Base-by-base conservation (phyloP, 225 moss, liverwort and hornwort genomes). In the Marchantia paleacea region DNA sequence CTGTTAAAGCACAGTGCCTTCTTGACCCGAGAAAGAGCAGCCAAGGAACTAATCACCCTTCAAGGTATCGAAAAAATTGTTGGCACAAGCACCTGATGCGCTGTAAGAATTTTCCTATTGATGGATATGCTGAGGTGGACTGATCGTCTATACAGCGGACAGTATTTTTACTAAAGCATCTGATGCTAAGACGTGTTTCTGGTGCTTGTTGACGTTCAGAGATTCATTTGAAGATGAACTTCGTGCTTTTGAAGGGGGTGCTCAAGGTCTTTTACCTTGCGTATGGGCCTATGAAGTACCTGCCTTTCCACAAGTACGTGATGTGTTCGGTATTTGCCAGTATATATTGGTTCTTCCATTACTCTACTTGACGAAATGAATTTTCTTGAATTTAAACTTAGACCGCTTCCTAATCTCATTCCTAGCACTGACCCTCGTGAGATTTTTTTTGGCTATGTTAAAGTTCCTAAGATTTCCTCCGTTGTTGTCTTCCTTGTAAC, bases 171-270 rank as follows among this genome's bases (percentile, higher is more conserved):
- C 39, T 39, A 39, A 39, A 39, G 39, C 39, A 39, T 39, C 39
- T 68, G 20, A 26, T 24, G 26, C 72, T 72, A 47, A 72, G 47
- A 58, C 57, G 57, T 58, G 57, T 58, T 58, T 20, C 13, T 20
- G 20, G 11, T 68, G 7, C 28, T 68, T 10, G 22, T 28, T 31
- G 31, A 31, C 69, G 18, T 80, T 28, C 82, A 94, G 99, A 82
- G 99, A 99, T 81, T 91, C 91, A 55, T 95, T 99, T 84, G 95
- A 95, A 88, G 99, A 99, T 77, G 99, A 99, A 80, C 89, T 99
- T 73, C 91, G 99, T 80, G 99, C 92, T 64, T 99, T 99, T 85
- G 91, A 99, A 87, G 99, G 99, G 55, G 94, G 94, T 79, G 89
- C 90, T 70, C 92, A 99, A 85, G 99, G 92, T 55, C 84, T 99